Conservation (phyloP, 352 stramenopile species). For the Pythium pectinolyticum region DNA sequence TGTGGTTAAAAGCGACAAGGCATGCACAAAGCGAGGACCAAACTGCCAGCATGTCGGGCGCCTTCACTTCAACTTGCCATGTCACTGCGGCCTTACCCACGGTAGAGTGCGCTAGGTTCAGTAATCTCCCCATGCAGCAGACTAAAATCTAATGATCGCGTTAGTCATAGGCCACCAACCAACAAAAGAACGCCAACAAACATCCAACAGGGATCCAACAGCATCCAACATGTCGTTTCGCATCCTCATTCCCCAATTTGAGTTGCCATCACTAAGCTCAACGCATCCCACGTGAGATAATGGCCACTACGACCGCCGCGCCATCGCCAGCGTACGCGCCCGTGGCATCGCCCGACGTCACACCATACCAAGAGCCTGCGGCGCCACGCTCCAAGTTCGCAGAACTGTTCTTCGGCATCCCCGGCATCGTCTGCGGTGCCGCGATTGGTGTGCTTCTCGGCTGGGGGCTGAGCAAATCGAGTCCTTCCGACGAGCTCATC, state of each 20-base stretch:
- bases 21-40: no score
- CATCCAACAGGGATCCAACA: no score
- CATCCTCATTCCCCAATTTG: background rate
- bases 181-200: no score
- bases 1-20: no score
- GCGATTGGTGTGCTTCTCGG: conserved; percentile 22
- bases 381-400: conserved; percentile 14
- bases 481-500: conserved; percentile 15
- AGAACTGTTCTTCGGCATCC: conserved; percentile 21
- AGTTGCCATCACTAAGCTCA: background rate
- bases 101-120: no score
- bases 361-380: background rate
- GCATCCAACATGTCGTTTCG: no score
- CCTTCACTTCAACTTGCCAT: background rate
- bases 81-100: no score
- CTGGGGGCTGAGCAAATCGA: conserved; percentile 3
- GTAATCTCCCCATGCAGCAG: no score
- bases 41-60: background rate
- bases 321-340: background rate
- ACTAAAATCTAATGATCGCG: no score
- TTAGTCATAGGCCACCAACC: no score
- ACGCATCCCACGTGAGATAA: background rate
- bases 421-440: conserved; percentile 23
- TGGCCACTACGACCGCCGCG: background rate
- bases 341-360: background rate